Percentiles rank a stretch among this genome's conserved stretches.
phyloP scores from a whole-genome alignment of 805 yeast genomes.

The Cyberlindnera americana region DNA sequence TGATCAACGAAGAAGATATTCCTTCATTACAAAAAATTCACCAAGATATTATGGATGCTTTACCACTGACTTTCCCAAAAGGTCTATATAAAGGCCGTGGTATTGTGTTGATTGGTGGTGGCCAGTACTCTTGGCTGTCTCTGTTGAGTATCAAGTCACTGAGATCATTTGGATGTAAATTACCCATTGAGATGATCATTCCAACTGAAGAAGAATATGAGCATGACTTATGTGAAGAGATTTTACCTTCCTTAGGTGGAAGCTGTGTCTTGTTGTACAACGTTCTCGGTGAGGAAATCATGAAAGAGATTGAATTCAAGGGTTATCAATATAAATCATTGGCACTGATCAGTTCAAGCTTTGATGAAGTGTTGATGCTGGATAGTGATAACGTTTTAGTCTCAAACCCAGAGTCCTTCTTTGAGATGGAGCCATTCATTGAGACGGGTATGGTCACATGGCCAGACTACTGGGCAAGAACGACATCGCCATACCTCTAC shows the following conservation, averaged over 20 bases:
- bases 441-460: slow-evolving; percentile 56
- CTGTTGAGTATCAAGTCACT: slow-evolving; percentile 45
- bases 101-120: slow-evolving; percentile 44
- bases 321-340: slow-evolving; percentile 71
- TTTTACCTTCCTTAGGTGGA: slow-evolving; percentile 59
- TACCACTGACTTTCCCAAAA: slow-evolving; percentile 39
- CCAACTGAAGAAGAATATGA: slow-evolving; percentile 68
- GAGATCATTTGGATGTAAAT: slow-evolving; percentile 47
- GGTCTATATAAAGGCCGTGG: slow-evolving; percentile 20
- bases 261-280: slow-evolving; percentile 59
- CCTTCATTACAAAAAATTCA: slow-evolving; percentile 42
- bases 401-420: slow-evolving; percentile 43
- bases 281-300: slow-evolving; percentile 55
- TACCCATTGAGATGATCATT: slow-evolving; percentile 70
- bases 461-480: slow-evolving; percentile 78
- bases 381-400: slow-evolving; percentile 72
- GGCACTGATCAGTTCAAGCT: slow-evolving; percentile 70
- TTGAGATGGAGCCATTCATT: slow-evolving; percentile 41
- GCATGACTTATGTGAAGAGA: slow-evolving; percentile 53
- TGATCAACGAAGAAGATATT: slow-evolving; percentile 33
- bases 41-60: slow-evolving; percentile 35
- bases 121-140: slow-evolving; percentile 51
- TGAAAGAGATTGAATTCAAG: slow-evolving; percentile 45
- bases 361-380: slow-evolving; percentile 67
- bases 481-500: slow-evolving; percentile 60